phyloP scores from a whole-genome alignment of 2,329 filamentous ascomycete species.

The Talaromyces rugulosus region DNA sequence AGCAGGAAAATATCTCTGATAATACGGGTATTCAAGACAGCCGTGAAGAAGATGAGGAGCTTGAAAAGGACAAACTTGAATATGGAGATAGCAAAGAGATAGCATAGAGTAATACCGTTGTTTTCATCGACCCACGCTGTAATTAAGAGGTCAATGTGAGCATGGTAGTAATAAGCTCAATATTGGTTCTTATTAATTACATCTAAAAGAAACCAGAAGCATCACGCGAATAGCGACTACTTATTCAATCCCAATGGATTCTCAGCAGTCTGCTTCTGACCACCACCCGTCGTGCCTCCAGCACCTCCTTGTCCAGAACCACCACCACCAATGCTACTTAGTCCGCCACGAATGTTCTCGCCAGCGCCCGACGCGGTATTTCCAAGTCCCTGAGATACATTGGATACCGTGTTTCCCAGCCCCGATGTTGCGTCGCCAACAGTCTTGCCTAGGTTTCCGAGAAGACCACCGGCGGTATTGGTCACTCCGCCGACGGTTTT shows the following conservation, averaged over 20 bases:
- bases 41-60: not conserved
- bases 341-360: slow-evolving; percentile 19
- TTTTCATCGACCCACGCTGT: no score
- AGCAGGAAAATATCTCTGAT: no score
- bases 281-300: slow-evolving; percentile 3
- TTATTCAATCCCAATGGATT: slow-evolving; percentile 21
- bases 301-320: not conserved
- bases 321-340: slow-evolving; percentile 4
- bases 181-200: not conserved
- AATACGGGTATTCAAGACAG: no score
- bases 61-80: not conserved
- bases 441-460: slow-evolving; percentile 25
- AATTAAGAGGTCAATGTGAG: not conserved
- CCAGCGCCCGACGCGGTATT: slow-evolving; percentile 22
- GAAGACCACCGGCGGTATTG: slow-evolving; percentile 18
- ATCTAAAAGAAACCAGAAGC: not conserved
- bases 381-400: slow-evolving; percentile 20
- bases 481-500: slow-evolving; percentile 23
- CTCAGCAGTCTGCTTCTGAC: slow-evolving; percentile 19
- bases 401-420: slow-evolving; percentile 27
- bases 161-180: not conserved
- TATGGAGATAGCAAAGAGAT: no score
- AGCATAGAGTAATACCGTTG: no score
- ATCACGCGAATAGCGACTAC: not conserved
- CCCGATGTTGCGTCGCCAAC: slow-evolving; percentile 22